A percentile compares a stretch with the other conserved stretches of the same genome.
phyloP scores from a whole-genome alignment of 2,329 filamentous ascomycete genomes.

The Phyllosticta citriasiana region DNA sequence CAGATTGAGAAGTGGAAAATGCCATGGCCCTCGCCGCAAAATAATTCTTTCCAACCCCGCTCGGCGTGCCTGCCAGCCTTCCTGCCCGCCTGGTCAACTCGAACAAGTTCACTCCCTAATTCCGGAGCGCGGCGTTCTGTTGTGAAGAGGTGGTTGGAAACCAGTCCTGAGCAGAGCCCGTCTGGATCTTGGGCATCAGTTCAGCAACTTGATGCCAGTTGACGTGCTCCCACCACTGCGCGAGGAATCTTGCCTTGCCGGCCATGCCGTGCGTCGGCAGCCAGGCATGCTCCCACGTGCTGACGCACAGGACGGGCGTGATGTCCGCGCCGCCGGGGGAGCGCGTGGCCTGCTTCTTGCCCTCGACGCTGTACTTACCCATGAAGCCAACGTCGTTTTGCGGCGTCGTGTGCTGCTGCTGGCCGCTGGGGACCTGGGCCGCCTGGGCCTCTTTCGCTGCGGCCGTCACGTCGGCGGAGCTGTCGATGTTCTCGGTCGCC shows the following conservation, averaged over 20 bases:
- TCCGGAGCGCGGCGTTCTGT: no score
- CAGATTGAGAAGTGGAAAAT: no score
- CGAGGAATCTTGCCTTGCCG: conserved; percentile 67
- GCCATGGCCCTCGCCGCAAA: no score
- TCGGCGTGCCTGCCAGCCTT: no score
- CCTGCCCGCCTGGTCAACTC: no score
- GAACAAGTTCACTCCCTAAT: no score
- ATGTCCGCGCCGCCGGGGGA: conserved; percentile 60
- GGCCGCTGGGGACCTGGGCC: background rate
- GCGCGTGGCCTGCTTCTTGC: conserved; percentile 26
- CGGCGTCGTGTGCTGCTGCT: conserved; percentile 8
- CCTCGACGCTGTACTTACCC: conserved; percentile 22
- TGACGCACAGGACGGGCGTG: conserved; percentile 76
- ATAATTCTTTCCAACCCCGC: no score
- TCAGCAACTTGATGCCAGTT: conserved; percentile 66
- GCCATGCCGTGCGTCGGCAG: conserved; percentile 65
- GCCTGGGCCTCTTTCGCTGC: background rate
- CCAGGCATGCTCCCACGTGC: conserved; percentile 94
- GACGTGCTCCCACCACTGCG: conserved; percentile 78
- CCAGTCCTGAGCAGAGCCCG: background rate
- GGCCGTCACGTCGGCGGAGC: conserved; percentile 12
- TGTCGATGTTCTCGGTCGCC: conserved; percentile 45
- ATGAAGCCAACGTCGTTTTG: conserved; percentile 32
- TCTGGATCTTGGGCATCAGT: background rate
- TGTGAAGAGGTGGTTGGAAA: no score